A percentile compares a stretch with the other conserved stretches of the same genome.
Evolutionary conservation across 2,329 filamentous ascomycete species (phyloP).

Genomic region (Aspergillus sp.): DNA sequence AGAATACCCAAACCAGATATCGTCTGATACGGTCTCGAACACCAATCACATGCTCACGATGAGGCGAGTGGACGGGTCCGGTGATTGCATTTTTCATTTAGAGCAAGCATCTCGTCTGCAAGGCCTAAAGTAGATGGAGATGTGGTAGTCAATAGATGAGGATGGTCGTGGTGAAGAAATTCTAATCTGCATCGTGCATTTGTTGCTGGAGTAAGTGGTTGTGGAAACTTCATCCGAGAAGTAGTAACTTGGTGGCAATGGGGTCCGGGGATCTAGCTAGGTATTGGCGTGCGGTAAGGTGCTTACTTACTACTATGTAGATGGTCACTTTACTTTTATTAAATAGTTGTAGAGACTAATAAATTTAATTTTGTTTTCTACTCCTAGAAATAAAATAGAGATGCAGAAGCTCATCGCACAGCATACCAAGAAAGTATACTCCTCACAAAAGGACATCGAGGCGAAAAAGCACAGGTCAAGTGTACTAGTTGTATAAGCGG

Average conservation of each 20-base stretch:
- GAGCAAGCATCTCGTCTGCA: background rate
- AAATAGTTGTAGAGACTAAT: no score
- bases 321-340: no score
- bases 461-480: slow-evolving; percentile 5
- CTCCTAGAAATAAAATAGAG: background rate
- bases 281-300: no score
- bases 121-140: background rate
- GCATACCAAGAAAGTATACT: background rate
- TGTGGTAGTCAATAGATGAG: no score
- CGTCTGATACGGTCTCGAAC: background rate
- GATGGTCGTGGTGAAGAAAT: no score
- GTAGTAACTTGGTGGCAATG: no score
- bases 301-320: no score
- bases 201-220: no score
- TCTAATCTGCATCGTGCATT: no score
- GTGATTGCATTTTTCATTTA: background rate
- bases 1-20: background rate
- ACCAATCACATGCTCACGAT: slow-evolving; percentile 2
- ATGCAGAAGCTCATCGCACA: background rate
- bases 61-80: background rate
- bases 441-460: background rate
- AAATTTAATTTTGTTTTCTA: no score
- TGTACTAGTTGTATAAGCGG: background rate
- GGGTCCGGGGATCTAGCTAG: no score
- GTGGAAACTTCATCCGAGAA: no score